phyloP scores from a whole-genome alignment of 192 early-diverging fungal genomes.

The Coemansia sp. region DNA sequence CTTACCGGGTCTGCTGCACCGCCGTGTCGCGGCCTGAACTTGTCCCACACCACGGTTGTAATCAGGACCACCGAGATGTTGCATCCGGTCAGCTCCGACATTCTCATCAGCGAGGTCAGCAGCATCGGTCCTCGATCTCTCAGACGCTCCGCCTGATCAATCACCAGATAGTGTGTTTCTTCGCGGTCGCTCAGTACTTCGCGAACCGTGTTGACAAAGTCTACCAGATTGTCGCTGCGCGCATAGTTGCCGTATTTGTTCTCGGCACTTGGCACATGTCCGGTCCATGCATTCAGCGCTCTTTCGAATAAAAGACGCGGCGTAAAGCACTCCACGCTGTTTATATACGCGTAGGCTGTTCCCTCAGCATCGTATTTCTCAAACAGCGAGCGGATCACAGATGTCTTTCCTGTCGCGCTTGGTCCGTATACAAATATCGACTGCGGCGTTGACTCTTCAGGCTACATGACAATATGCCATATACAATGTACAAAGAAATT shows the following conservation, averaged over 20 bases:
- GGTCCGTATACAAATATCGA: slow-evolving; percentile 60
- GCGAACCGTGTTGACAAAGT: slow-evolving; percentile 61
- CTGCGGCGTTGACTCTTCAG: slow-evolving; percentile 40
- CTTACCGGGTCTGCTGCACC: slow-evolving; percentile 63
- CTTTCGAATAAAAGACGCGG: slow-evolving; percentile 78
- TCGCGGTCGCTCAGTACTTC: slow-evolving; percentile 17
- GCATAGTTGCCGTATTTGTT: slow-evolving; percentile 54
- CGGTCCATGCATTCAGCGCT: slow-evolving; percentile 65
- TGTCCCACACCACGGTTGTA: slow-evolving; percentile 71
- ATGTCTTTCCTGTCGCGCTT: slow-evolving; percentile 62
- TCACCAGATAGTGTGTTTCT: slow-evolving; percentile 54
- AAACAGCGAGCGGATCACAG: slow-evolving; percentile 45
- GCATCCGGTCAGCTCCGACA: slow-evolving; percentile 64
- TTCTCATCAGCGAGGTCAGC: slow-evolving; percentile 66
- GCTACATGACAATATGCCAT: background rate
- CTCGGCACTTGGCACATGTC: slow-evolving; percentile 47
- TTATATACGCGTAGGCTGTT: slow-evolving; percentile 55
- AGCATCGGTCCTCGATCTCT: slow-evolving; percentile 67
- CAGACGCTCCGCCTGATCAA: slow-evolving; percentile 82
- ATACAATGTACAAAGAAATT: no score
- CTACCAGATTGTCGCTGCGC: slow-evolving; percentile 67
- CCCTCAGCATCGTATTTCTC: slow-evolving; percentile 23
- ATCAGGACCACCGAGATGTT: slow-evolving; percentile 72
- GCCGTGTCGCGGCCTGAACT: slow-evolving; percentile 69
- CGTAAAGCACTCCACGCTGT: slow-evolving; percentile 76